phyloP scores from a whole-genome alignment of 1,139 yeast genomes.

The Blastobotrys buckinghamii region DNA sequence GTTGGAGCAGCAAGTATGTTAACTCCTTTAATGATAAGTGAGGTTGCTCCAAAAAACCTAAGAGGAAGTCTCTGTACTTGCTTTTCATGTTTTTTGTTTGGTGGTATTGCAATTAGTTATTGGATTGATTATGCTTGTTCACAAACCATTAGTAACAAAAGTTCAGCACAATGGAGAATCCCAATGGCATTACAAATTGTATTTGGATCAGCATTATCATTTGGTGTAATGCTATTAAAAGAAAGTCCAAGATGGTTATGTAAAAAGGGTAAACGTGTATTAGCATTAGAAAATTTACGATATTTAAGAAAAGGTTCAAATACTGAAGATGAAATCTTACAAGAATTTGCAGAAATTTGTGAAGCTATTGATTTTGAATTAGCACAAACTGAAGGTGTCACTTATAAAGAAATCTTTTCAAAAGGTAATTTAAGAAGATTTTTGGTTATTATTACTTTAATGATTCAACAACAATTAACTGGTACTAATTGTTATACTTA shows the following conservation, averaged over 20 bases:
- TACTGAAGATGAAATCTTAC: constrained; percentile 25
- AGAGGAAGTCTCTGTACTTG: constrained; percentile 50
- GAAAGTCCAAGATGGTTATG: constrained; percentile 74
- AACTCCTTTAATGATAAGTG: constrained; percentile 55
- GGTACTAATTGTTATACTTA: constrained; percentile 66
- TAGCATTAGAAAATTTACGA: constrained; percentile 46
- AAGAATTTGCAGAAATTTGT: constrained; percentile 43
- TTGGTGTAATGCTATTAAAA: constrained; percentile 49
- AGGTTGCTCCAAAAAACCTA: constrained; percentile 46
- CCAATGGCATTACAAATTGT: constrained; percentile 65
- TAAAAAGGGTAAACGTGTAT: constrained; percentile 24
- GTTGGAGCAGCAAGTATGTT: constrained; percentile 55
- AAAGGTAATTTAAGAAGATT: constrained; percentile 41
- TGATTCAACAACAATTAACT: constrained; percentile 64
- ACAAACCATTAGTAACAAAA: constrained; percentile 29
- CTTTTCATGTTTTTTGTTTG: constrained; percentile 51
- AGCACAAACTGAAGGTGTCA: constrained; percentile 33
- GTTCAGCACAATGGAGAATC: constrained; percentile 47
- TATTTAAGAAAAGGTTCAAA: constrained; percentile 14
- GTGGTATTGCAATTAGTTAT: constrained; percentile 55
- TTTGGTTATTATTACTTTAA: constrained; percentile 41
- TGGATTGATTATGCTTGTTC: constrained; percentile 59
- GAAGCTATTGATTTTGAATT: constrained; percentile 37
- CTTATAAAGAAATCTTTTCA: constrained; percentile 32
- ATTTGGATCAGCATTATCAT: constrained; percentile 50